Evolutionary conservation across 2,329 filamentous ascomycete species (phyloP), one percentile per base, ranked within the genome.

Genomic region (Raffaelea arxii): DNA sequence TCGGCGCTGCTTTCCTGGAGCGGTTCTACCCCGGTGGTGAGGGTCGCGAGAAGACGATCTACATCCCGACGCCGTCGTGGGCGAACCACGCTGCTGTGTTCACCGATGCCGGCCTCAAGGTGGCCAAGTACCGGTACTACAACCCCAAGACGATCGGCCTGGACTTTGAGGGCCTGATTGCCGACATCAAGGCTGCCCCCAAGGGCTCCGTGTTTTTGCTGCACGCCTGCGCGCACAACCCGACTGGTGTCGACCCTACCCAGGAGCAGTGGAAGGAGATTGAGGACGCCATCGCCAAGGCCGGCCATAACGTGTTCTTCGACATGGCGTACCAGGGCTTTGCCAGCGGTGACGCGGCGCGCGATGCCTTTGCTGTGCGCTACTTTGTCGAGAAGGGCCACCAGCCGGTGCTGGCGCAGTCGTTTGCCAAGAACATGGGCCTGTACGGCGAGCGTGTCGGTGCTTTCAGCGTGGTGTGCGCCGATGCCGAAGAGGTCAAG

Each of bases 261-360:
- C 71, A 80, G 59, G 84, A 87, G 66, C 91, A 97, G 74, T 97
- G 91, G 91, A 80, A 80, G 69, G 75, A 91, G 72, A 92, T 98
- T 66, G 87, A 86, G 67, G 71, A 84, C 51, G 85, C 84, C 51
- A 81, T 95, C 67, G 94, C 94, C 78, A 77, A 80, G 64, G 81
- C 85, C 65, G 82, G 77, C 43, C 91, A 97, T 77, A 94, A 84
- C 66, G 82, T 88, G 59, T 96, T 98, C 80, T 98, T 97, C 72
- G 91, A 97, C 69, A 96, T 96, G 90, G 91, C 91, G 54, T 98
- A 98, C 77, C 91, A 98, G 72, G 91, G 91, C 59, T 97, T 98
- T 62, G 91, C 91, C 58, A 92, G 84, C 54, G 91, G 91, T 57
- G 80, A 94, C 70, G 92, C 86, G 54, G 80, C 94, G 74, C 82